Evolutionary conservation across 2,329 filamentous ascomycete genomes (phyloP).

Genomic region (Dothistroma septosporum): DNA sequence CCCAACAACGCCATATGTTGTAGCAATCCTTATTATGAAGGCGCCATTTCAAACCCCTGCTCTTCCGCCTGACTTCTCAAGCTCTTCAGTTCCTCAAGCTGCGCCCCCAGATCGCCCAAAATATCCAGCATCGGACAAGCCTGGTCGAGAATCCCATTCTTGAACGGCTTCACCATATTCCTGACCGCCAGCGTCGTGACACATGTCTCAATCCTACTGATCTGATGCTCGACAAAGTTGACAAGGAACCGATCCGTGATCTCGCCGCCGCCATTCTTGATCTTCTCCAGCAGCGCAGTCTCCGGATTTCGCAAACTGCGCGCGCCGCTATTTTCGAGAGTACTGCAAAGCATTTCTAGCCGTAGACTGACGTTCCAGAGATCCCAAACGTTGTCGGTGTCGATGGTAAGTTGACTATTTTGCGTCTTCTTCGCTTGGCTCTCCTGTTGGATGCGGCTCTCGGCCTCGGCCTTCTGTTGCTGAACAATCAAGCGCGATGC

Average conservation of each 20-base stretch:
- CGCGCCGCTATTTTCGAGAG: slow-evolving; percentile 67
- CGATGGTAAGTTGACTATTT: slow-evolving; percentile 67
- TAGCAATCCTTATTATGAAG: not conserved
- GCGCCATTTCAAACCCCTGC: slow-evolving; percentile 5
- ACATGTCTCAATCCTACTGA: slow-evolving; percentile 91
- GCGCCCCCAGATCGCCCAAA: slow-evolving; percentile 56
- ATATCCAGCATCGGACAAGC: slow-evolving; percentile 74
- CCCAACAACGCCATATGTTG: too few species aligned
- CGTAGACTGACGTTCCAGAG: slow-evolving; percentile 86
- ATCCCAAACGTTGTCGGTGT: slow-evolving; percentile 80
- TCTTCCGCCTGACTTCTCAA: slow-evolving; percentile 17
- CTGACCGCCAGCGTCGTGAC: slow-evolving; percentile 74
- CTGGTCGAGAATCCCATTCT: slow-evolving; percentile 65
- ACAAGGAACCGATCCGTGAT: slow-evolving; percentile 83
- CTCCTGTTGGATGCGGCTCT: slow-evolving; percentile 30
- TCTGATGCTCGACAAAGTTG: slow-evolving; percentile 89
- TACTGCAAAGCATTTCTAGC: slow-evolving; percentile 88
- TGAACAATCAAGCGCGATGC: slow-evolving; percentile 74
- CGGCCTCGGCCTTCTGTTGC: slow-evolving; percentile 48
- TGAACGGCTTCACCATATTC: slow-evolving; percentile 70
- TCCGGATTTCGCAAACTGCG: slow-evolving; percentile 71
- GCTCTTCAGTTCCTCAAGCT: slow-evolving; percentile 60
- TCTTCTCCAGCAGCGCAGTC: slow-evolving; percentile 72
- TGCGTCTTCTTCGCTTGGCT: slow-evolving; percentile 51
- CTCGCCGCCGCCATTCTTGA: slow-evolving; percentile 70